phyloP scores from a whole-genome alignment of 2,329 filamentous ascomycete species.

The Tolypocladium capitatum region DNA sequence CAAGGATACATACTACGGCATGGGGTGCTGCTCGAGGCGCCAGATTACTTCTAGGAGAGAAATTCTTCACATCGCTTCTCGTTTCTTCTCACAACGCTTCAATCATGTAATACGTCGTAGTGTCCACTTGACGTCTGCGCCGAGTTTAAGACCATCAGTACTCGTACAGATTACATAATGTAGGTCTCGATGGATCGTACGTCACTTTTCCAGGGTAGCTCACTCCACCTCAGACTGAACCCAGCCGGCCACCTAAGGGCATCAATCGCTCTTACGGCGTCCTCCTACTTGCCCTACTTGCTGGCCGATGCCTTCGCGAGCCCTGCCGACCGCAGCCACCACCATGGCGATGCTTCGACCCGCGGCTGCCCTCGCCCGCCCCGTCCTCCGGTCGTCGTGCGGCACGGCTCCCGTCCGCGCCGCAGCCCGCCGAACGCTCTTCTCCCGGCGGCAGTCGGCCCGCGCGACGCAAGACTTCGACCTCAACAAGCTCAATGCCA shows the following conservation, averaged over 20 bases:
- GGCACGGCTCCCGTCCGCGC: background rate
- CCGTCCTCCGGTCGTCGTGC: constrained; percentile 9
- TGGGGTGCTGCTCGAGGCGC: too few relatives aligned
- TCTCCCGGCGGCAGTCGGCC: constrained; percentile 14
- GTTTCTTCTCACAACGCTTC: background rate
- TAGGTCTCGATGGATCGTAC: background rate
- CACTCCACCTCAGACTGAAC: too few relatives aligned
- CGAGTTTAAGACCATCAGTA: too few relatives aligned
- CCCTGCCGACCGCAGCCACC: background rate
- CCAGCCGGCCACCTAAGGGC: background rate
- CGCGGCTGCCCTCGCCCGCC: constrained; percentile 7
- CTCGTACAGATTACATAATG: background rate
- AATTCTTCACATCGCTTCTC: background rate
- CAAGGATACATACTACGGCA: too few relatives aligned
- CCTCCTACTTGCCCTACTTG: background rate
- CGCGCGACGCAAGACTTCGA: constrained; percentile 36
- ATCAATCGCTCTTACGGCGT: background rate
- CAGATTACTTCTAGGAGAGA: too few relatives aligned
- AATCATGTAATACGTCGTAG: too few relatives aligned
- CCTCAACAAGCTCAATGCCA: constrained; percentile 31
- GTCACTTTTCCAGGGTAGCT: background rate
- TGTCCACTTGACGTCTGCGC: too few relatives aligned
- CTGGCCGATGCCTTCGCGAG: background rate
- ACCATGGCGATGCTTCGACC: constrained; percentile 15
- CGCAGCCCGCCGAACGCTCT: constrained; percentile 14